Evolutionary conservation across 768 basidiomycete genomes (phyloP).

Genomic region (Pleurotus sapidus): DNA sequence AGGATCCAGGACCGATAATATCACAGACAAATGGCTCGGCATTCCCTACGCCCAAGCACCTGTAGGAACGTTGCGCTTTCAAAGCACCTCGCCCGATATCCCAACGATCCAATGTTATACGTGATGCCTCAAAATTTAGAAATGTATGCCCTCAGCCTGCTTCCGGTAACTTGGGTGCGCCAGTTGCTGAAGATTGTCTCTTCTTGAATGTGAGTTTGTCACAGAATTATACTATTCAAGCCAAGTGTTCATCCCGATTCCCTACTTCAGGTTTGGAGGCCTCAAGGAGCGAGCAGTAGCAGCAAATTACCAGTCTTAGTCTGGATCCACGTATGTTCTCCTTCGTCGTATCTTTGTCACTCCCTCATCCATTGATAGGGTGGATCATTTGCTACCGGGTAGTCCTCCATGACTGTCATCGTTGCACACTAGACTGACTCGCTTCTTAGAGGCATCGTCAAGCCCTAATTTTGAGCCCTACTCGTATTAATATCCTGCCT

Average conservation of each 20-base stretch:
- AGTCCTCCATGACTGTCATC: neutral
- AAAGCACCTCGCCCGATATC: slow-evolving; percentile 35
- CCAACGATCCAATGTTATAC: slow-evolving; percentile 18
- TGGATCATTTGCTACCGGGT: slow-evolving; percentile 9
- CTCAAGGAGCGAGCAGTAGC: slow-evolving; percentile 9
- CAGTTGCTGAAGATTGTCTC: slow-evolving; percentile 41
- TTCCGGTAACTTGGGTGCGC: slow-evolving; percentile 25
- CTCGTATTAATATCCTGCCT: slow-evolving; percentile 28
- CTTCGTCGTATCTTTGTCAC: neutral
- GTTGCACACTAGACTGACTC: neutral
- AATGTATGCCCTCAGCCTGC: slow-evolving; percentile 41
- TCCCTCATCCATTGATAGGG: neutral
- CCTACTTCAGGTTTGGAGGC: slow-evolving; percentile 13
- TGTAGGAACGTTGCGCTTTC: slow-evolving; percentile 42
- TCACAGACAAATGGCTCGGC: slow-evolving; percentile 44
- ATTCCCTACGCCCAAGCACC: slow-evolving; percentile 50
- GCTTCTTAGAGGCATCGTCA: slow-evolving; percentile 38
- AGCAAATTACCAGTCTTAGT: slow-evolving; percentile 15
- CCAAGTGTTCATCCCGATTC: slow-evolving; percentile 13
- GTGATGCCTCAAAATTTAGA: slow-evolving; percentile 37
- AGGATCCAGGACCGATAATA: slow-evolving; percentile 28
- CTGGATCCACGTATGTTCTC: slow-evolving; percentile 7
- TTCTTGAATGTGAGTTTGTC: slow-evolving; percentile 24
- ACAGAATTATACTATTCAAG: neutral
- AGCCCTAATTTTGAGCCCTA: slow-evolving; percentile 40